Evolutionary conservation across 2,329 filamentous ascomycete species (phyloP).

Genomic region (Fusarium longipes): DNA sequence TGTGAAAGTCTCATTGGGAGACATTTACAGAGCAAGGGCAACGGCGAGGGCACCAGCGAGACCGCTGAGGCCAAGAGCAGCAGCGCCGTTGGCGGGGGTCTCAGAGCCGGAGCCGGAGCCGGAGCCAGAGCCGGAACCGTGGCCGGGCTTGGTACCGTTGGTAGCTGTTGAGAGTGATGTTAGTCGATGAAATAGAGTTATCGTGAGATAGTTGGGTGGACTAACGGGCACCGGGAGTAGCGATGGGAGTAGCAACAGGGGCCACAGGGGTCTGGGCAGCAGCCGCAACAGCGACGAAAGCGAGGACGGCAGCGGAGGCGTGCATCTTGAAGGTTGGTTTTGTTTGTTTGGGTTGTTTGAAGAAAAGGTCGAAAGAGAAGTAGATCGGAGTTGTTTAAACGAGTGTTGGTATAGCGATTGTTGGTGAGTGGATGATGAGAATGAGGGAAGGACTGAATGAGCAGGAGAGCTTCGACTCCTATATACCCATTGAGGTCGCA

Average conservation of each 20-base stretch:
- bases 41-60: constrained; percentile 41
- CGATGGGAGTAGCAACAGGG: constrained; percentile 31
- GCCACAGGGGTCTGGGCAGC: constrained; percentile 38
- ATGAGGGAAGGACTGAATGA: not conserved
- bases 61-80: constrained; percentile 36
- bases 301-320: constrained; percentile 43
- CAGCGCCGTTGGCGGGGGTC: constrained; percentile 35
- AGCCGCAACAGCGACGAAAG: constrained; percentile 42
- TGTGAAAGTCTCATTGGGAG: not conserved
- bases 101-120: constrained; percentile 13
- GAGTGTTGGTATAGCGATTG: constrained; percentile 38
- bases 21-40: constrained; percentile 43
- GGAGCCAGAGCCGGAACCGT: constrained; percentile 19
- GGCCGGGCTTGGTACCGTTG: constrained; percentile 35
- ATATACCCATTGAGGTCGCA: constrained; percentile 34
- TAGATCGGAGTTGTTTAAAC: constrained; percentile 27
- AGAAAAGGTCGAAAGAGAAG: constrained; percentile 18
- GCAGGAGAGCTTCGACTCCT: constrained; percentile 34
- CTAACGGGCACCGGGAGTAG: constrained; percentile 35
- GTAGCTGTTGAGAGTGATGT: constrained; percentile 19
- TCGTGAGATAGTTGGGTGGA: constrained; percentile 26
- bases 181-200: constrained; percentile 3
- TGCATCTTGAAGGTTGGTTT: constrained; percentile 40
- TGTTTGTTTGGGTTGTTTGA: constrained; percentile 10
- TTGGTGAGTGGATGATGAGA: constrained; percentile 25